A percentile compares a stretch with the other conserved stretches of the same genome.
These are phyloP conservation scores for Thermothelomyces thermophilus DNA, from an alignment of 2,329 filamentous ascomycete genomes.

Conservation along the genomic window DNA sequence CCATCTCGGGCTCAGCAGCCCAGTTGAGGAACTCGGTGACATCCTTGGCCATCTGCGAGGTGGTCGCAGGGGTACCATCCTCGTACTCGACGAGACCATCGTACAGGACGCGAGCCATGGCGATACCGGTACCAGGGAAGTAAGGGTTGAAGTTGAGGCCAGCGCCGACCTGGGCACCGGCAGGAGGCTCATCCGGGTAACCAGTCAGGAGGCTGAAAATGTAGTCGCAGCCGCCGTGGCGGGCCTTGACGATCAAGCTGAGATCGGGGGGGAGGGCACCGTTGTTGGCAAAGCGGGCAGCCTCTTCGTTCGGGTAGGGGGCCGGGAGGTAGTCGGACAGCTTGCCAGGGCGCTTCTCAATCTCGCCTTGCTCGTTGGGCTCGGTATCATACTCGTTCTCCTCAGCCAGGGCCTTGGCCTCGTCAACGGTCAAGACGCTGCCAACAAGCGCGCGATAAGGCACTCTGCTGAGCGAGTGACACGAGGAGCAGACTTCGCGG, in stretches of 20 bases:
- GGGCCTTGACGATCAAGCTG: conserved; percentile 93
- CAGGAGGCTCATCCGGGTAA: conserved; percentile 92
- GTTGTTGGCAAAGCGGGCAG: conserved; percentile 94
- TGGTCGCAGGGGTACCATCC: conserved; percentile 86
- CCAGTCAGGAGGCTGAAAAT: conserved; percentile 95
- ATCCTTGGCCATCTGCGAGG: conserved; percentile 99
- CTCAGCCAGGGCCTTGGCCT: conserved; percentile 95
- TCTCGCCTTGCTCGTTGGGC: conserved; percentile 95
- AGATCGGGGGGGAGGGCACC: conserved; percentile 96
- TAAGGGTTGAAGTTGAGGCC: conserved; percentile 99
- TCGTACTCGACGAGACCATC: conserved; percentile 98
- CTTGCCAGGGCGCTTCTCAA: conserved; percentile 98
- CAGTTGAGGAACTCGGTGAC: conserved; percentile 99
- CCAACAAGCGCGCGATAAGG: conserved; percentile 92
- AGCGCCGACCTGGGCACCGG: conserved; percentile 74
- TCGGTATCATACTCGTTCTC: conserved; percentile 98
- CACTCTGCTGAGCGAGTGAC: conserved; percentile 92
- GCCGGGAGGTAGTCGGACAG: conserved; percentile 92
- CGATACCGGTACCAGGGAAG: conserved; percentile 98
- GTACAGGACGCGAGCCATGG: conserved; percentile 97
- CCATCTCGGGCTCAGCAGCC: conserved; percentile 98
- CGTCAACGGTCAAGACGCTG: conserved; percentile 87
- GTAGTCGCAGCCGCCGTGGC: conserved; percentile 97
- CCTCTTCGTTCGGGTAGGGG: conserved; percentile 99
- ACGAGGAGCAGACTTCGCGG: conserved; percentile 94